Percentiles rank a stretch among this genome's conserved stretches.
Evolutionary conservation across 2,329 filamentous ascomycete genomes (phyloP).

Genomic region (Ophiostoma sp.): DNA sequence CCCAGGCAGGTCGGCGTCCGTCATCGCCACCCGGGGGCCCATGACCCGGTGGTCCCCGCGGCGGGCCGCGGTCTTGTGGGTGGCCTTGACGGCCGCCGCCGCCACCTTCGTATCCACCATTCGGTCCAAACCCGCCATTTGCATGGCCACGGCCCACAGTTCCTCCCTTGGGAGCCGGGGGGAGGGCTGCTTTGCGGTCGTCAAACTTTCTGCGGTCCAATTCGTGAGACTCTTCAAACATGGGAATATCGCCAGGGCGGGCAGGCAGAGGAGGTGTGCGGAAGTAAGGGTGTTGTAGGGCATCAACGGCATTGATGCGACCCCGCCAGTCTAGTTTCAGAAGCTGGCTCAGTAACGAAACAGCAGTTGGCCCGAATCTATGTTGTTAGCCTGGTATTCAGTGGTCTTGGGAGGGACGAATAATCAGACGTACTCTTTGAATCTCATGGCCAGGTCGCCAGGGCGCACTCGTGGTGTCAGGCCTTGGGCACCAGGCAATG

Average conservation of each 20-base stretch:
- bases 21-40: constrained; percentile 36
- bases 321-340: constrained; percentile 83
- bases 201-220: constrained; percentile 89
- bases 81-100: constrained; percentile 39
- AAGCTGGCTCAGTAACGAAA: constrained; percentile 75
- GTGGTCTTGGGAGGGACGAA: too few relatives aligned
- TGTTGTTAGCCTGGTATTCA: too few relatives aligned
- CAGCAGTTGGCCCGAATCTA: constrained; percentile 57
- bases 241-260: constrained; percentile 78
- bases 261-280: constrained; percentile 71
- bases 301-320: constrained; percentile 89
- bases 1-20: constrained; percentile 49
- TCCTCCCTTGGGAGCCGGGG: constrained; percentile 85
- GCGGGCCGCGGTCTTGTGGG: constrained; percentile 14
- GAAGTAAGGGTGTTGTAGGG: constrained; percentile 89
- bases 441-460: constrained; percentile 65
- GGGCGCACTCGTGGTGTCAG: constrained; percentile 57
- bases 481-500: constrained; percentile 73
- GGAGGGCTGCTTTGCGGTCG: constrained; percentile 74
- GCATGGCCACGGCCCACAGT: constrained; percentile 71
- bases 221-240: constrained; percentile 92
- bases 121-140: constrained; percentile 42
- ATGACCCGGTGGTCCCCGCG: constrained; percentile 29
- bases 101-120: constrained; percentile 41
- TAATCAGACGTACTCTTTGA: constrained; percentile 50